Evolutionary conservation across 805 yeast species (phyloP), one percentile per base, ranked within the genome.

Genomic region (Candida fluviatilis): DNA sequence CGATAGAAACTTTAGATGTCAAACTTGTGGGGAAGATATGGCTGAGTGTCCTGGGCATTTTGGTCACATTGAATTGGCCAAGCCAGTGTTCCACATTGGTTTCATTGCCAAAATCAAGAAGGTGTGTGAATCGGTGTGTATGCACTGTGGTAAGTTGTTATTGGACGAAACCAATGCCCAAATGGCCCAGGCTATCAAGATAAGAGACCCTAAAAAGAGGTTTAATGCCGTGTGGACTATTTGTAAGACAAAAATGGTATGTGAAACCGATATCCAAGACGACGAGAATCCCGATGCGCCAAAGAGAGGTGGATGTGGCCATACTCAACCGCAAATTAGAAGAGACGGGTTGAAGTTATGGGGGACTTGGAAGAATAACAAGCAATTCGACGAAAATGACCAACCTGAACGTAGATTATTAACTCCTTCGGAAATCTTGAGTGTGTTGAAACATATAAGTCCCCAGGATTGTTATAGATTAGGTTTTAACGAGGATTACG

Each of bases 41-140:
- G 87, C 91, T 43, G 98, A 93, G 62, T 93, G 99, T 66, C 98
- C 98, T 0, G 99, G 99, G 43, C 99, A 93, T 69, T 93, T 93
- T 66, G 99, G 99, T 50, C 99, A 93, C 58, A 93, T 93, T 45
- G 99, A 93, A 60, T 74, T 93, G 48, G 98, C 99, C 25, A 93
- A 91, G 60, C 99, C 99, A 11, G 99, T 93, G 27, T 93, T 93
- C 67, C 99, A 93, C 63, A 88, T 93, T 61, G 99, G 96, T n/a
- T 93, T 88, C 64, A 80, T 93, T 54, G 78, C 95, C 34, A 91
- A 87, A 59, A 91, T 93, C 55, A 93, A 93, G 60, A 93, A 93
- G 62, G 86, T 88, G 27, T 84, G 96, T 62, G 99, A 93, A 62
- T 85, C 93, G 67, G 91, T 91, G 21, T 93, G 99, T 71, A 90